A percentile compares a stretch with the other conserved stretches of the same genome.
Conservation (phyloP, 768 basidiomycete genomes). For the Lactarius pseudohatsudake region DNA sequence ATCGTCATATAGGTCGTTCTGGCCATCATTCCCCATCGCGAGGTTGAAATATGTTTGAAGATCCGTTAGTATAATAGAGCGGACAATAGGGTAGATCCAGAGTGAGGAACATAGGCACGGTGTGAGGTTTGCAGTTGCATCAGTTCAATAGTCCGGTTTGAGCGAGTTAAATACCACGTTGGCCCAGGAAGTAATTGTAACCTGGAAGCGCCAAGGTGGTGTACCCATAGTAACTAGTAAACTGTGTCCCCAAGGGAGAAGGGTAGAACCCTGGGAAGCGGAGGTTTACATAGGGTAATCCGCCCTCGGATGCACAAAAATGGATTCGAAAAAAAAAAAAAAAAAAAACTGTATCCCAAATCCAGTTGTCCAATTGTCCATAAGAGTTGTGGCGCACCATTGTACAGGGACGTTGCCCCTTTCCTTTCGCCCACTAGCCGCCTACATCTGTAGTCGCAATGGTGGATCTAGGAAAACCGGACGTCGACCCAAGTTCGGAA, state of each 20-base stretch:
- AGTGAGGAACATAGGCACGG: too few relatives aligned
- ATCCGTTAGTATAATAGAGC: constrained; percentile 25
- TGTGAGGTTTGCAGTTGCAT: background rate
- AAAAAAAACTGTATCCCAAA: background rate
- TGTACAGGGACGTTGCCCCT: background rate
- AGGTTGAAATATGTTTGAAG: constrained; percentile 62
- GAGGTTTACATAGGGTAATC: too few relatives aligned
- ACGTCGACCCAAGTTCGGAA: background rate
- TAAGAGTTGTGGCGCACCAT: background rate
- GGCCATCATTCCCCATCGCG: too few relatives aligned
- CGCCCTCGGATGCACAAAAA: too few relatives aligned
- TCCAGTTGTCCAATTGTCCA: background rate
- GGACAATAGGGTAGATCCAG: too few relatives aligned
- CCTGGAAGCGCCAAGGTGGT: too few relatives aligned
- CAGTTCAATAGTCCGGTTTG: background rate
- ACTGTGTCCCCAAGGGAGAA: background rate
- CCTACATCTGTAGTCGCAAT: background rate
- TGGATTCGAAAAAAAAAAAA: too few relatives aligned
- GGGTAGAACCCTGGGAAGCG: too few relatives aligned
- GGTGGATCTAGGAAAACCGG: background rate
- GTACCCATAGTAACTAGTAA: too few relatives aligned
- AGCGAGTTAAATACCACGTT: background rate
- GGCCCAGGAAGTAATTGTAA: too few relatives aligned
- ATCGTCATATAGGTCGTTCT: too few relatives aligned
- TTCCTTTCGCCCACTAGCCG: background rate